Evolutionary conservation across 139 green algal genomes (phyloP).

Genomic region (Asterochloris sp.): DNA sequence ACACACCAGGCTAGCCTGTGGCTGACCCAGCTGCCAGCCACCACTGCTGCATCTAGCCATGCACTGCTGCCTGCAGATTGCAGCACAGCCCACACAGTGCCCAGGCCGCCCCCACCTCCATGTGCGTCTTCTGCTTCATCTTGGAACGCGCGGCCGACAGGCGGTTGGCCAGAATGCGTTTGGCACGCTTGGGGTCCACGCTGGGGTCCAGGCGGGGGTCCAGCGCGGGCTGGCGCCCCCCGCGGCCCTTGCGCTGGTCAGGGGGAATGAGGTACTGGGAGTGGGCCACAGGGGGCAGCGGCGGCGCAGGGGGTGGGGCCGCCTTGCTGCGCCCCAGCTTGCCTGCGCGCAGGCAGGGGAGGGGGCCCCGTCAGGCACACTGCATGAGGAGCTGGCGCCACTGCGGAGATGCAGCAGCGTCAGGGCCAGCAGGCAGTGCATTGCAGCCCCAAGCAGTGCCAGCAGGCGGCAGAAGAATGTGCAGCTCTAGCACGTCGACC

Average conservation of each 20-base stretch:
- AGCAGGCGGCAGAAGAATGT: too few species aligned
- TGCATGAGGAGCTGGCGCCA: too few species aligned
- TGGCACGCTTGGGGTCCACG: constrained; percentile 70
- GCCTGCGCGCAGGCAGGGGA: too few species aligned
- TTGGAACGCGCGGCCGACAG: constrained; percentile 69
- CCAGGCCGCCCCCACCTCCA: constrained; percentile 16
- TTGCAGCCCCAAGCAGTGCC: too few species aligned
- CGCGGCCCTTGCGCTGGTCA: constrained; percentile 59
- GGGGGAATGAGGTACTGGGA: constrained; percentile 12
- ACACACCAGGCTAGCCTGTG: neutral
- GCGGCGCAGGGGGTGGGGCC: too few species aligned
- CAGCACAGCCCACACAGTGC: neutral
- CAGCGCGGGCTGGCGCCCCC: constrained; percentile 60
- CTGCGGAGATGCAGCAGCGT: too few species aligned
- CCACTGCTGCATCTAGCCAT: neutral
- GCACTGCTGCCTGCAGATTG: neutral
- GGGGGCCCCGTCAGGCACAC: too few species aligned
- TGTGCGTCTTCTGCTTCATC: constrained; percentile 61
- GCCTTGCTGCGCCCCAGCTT: too few species aligned
- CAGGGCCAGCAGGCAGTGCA: too few species aligned
- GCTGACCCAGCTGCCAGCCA: neutral
- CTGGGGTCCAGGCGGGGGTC: constrained; percentile 78
- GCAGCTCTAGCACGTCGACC: too few species aligned
- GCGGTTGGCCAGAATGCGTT: constrained; percentile 78
- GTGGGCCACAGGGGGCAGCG: too few species aligned